Conservation (phyloP, 768 basidiomycete genomes). For the Trametes cubensis region DNA sequence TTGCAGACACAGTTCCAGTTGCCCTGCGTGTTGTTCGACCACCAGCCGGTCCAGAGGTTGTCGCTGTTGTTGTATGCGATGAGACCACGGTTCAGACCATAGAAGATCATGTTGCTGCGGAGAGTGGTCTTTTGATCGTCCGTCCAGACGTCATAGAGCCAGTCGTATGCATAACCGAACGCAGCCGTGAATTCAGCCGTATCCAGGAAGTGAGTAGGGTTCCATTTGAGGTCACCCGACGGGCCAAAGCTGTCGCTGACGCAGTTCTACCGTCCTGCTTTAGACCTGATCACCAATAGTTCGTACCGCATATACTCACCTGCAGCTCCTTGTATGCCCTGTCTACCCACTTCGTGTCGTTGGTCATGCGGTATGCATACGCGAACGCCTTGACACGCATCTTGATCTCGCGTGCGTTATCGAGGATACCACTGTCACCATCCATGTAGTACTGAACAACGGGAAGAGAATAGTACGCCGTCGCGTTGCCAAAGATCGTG, state of each 20-base stretch:
- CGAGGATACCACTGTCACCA: conserved; percentile 88
- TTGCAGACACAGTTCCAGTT: conserved; percentile 99
- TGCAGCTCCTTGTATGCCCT: conserved; percentile 81
- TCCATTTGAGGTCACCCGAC: conserved; percentile 71
- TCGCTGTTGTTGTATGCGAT: conserved; percentile 30
- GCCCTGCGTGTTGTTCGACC: conserved; percentile 70
- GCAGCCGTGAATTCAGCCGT: conserved; percentile 87
- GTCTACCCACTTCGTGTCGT: conserved; percentile 90
- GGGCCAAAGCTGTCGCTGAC: conserved; percentile 68
- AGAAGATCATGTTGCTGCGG: conserved; percentile 68
- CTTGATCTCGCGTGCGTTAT: conserved; percentile 88
- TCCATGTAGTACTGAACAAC: conserved; percentile 76
- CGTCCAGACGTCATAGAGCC: conserved; percentile 88
- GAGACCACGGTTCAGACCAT: conserved; percentile 72
- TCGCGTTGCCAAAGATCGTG: conserved; percentile 88
- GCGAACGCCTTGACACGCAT: conserved; percentile 89
- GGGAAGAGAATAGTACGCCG: conserved; percentile 62
- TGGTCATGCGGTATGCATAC: conserved; percentile 89
- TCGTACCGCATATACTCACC: conserved; percentile 47
- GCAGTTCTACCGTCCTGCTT: conserved; percentile 57
- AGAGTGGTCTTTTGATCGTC: conserved; percentile 71
- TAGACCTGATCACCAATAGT: neutral
- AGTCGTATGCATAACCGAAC: conserved; percentile 94
- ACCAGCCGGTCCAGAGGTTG: conserved; percentile 63
- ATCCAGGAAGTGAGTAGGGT: conserved; percentile 89